Evolutionary conservation across 139 green algal genomes (phyloP).

Genomic region (Chlamydomonas eustigma): DNA sequence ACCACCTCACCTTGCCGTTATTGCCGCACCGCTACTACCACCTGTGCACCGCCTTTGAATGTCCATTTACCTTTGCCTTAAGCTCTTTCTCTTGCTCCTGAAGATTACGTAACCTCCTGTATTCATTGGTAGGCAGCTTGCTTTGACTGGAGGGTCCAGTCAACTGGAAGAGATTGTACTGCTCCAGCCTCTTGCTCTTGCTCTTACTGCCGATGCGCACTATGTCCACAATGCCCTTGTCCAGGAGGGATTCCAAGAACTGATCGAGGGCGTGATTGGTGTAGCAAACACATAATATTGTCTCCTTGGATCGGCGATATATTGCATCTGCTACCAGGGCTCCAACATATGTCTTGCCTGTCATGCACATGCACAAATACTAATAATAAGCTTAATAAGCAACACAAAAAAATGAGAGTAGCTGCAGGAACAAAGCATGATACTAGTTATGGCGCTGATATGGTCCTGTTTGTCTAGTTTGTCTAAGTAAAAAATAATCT

Average conservation of each 20-base stretch:
- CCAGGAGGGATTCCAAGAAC: slow-evolving; percentile 66
- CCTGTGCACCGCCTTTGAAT: too few species aligned
- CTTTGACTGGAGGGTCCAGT: neutral
- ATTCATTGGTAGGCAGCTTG: neutral
- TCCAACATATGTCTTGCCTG: slow-evolving; percentile 60
- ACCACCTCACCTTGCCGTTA: too few species aligned
- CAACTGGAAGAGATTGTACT: slow-evolving; percentile 33
- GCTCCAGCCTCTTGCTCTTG: slow-evolving; percentile 30
- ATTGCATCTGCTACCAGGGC: slow-evolving; percentile 46
- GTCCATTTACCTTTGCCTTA: too few species aligned
- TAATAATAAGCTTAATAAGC: too few species aligned
- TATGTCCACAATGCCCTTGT: slow-evolving; percentile 47
- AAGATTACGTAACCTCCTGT: neutral
- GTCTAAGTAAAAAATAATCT: too few species aligned
- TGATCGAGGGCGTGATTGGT: slow-evolving; percentile 80
- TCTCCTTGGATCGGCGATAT: slow-evolving; percentile 29
- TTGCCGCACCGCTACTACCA: too few species aligned
- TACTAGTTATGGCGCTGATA: too few species aligned
- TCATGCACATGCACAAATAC: slow-evolving; percentile 4
- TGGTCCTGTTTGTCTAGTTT: too few species aligned
- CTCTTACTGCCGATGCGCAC: slow-evolving; percentile 54
- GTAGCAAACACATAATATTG: slow-evolving; percentile 67
- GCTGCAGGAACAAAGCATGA: too few species aligned
- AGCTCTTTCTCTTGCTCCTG: too few species aligned
- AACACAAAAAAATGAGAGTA: too few species aligned